These are phyloP conservation scores for Lactifluus echinatus DNA, from an alignment of 768 basidiomycete species.

Conservation along the genomic window DNA sequence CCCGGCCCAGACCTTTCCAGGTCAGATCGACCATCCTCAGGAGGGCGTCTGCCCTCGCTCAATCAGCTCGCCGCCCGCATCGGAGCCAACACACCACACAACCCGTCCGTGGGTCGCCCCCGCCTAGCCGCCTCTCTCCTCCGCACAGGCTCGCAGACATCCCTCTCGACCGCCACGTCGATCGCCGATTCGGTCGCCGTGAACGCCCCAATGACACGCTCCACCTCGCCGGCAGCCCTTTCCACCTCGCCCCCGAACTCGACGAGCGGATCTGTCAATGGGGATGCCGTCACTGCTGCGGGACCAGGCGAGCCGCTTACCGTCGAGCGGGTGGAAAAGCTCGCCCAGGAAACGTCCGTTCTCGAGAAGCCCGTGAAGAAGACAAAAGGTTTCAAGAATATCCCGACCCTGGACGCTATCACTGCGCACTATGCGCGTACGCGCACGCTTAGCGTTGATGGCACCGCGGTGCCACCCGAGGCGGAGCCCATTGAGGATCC, in stretches of 20 bases:
- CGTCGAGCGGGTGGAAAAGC: constrained; percentile 54
- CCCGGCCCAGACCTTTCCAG: constrained; percentile 31
- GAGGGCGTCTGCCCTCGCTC: constrained; percentile 55
- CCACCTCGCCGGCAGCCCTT: constrained; percentile 51
- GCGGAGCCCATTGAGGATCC: constrained; percentile 76
- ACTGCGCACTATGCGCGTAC: constrained; percentile 70
- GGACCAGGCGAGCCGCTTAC: constrained; percentile 47
- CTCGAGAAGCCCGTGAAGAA: constrained; percentile 24
- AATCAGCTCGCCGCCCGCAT: constrained; percentile 79
- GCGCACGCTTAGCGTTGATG: constrained; percentile 47
- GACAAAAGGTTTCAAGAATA: constrained; percentile 73
- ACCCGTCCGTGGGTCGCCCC: constrained; percentile 39
- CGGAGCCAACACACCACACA: constrained; percentile 32
- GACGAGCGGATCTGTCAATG: constrained; percentile 34
- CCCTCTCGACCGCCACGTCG: constrained; percentile 28
- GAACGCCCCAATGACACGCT: constrained; percentile 57
- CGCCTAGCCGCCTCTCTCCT: constrained; percentile 67
- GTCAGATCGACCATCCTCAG: constrained; percentile 30
- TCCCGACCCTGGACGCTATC: constrained; percentile 79
- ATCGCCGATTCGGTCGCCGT: constrained; percentile 56
- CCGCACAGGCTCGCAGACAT: constrained; percentile 47
- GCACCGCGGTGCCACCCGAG: constrained; percentile 64
- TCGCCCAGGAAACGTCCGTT: constrained; percentile 43
- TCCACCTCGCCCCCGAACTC: constrained; percentile 40
- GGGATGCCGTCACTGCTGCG: constrained; percentile 23